phyloP scores from a whole-genome alignment of 495 filamentous ascomycete species.

The Platismatia glauca region DNA sequence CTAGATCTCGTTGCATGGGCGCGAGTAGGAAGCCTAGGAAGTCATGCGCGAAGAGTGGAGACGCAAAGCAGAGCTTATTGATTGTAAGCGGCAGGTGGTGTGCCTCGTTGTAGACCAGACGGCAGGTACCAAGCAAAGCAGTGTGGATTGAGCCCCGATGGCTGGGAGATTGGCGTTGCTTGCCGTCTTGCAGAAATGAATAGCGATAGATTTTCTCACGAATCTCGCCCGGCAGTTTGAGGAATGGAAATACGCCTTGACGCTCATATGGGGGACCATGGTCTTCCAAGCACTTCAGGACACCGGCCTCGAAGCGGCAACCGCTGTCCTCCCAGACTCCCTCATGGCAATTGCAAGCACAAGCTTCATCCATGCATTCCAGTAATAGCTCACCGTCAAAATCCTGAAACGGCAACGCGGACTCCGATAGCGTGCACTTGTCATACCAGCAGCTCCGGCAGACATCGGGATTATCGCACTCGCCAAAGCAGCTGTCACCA shows the following conservation, averaged over 20 bases:
- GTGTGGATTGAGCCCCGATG: conserved; percentile 14
- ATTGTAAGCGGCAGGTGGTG: conserved; percentile 9
- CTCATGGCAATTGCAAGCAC: conserved; percentile 12
- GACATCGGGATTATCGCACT: conserved; percentile 11
- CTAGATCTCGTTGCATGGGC: not conserved
- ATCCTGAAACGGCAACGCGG: not conserved
- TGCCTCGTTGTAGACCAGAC: conserved; percentile 21
- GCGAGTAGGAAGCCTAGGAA: conserved; percentile 11
- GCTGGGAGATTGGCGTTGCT: not conserved
- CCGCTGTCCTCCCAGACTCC: not conserved
- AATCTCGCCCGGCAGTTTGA: conserved; percentile 20
- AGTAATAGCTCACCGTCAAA: not conserved
- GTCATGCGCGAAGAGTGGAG: not conserved
- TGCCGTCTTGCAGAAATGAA: conserved; percentile 16
- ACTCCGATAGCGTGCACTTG: not conserved
- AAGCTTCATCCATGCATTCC: not conserved
- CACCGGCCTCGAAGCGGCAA: not conserved
- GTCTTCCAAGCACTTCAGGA: not conserved
- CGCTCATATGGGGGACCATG: not conserved
- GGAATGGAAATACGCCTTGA: conserved; percentile 16
- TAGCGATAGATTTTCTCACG: conserved; percentile 23
- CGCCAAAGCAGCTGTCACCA: conserved; percentile 7
- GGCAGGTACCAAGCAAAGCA: conserved; percentile 22
- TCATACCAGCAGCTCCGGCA: conserved; percentile 11
- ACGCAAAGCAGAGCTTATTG: conserved; percentile 12